Percentiles rank a stretch among this genome's conserved stretches.
Evolutionary conservation across 257 asterid genomes (phyloP).

Genomic region (Jacaranda copaia): DNA sequence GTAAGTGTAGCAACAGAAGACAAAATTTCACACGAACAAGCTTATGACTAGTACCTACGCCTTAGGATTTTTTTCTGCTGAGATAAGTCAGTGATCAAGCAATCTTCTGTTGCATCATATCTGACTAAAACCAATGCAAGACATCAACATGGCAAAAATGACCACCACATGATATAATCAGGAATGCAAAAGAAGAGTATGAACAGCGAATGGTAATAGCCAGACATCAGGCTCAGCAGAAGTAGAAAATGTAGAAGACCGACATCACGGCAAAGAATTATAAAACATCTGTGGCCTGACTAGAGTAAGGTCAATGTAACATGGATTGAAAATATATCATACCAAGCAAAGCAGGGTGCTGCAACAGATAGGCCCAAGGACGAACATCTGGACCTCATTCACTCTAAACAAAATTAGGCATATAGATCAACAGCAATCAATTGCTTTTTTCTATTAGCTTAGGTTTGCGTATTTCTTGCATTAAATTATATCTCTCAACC

Average conservation of each 20-base stretch:
- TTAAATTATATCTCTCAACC: conserved; percentile 19
- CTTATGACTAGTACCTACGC: conserved; percentile 70
- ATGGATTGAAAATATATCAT: conserved; percentile 10
- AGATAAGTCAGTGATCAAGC: conserved; percentile 67
- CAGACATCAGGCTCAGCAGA: conserved; percentile 29
- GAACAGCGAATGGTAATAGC: conserved; percentile 12
- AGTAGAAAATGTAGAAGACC: conserved; percentile 17
- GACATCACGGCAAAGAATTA: background rate
- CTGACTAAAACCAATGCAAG: conserved; percentile 72
- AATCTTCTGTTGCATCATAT: conserved; percentile 73
- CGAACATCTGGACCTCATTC: background rate
- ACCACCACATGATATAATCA: conserved; percentile 10
- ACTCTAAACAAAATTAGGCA: background rate
- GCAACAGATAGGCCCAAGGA: background rate
- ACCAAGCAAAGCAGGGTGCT: background rate
- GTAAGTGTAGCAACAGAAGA: conserved; percentile 22
- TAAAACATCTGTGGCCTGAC: background rate
- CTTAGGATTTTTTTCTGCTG: conserved; percentile 72
- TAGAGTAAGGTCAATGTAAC: conserved; percentile 18
- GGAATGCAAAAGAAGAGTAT: background rate
- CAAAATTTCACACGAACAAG: conserved; percentile 9
- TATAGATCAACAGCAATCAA: conserved; percentile 4
- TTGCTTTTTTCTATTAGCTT: background rate
- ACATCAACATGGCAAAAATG: conserved; percentile 37
- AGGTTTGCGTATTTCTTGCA: background rate